These are phyloP conservation scores for Pestalotiopsis sp. DNA, from an alignment of 2,329 filamentous ascomycete genomes.

Conservation along the genomic window DNA sequence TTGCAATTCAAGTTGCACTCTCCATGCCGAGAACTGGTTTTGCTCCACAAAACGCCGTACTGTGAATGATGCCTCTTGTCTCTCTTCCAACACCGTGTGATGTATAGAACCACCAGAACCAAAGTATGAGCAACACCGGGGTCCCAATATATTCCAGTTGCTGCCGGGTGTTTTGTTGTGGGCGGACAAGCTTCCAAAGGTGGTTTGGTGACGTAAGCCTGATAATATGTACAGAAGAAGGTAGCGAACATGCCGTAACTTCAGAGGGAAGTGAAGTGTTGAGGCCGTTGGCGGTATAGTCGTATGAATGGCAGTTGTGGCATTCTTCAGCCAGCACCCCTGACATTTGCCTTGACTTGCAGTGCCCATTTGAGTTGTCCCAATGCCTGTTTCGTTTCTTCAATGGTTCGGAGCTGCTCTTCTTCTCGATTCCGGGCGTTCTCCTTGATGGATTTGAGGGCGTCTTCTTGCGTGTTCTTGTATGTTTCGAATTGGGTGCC, in stretches of 20 bases:
- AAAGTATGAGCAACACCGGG: background rate
- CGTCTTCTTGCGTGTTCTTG: conserved; percentile 64
- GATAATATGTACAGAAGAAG: conserved; percentile 1
- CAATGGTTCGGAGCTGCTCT: conserved; percentile 61
- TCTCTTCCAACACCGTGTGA: background rate
- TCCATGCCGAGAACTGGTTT: background rate
- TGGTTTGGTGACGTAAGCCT: background rate
- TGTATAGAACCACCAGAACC: background rate
- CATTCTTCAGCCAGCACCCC: conserved; percentile 39
- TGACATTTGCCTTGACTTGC: conserved; percentile 64
- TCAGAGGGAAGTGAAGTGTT: background rate
- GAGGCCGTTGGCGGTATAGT: background rate
- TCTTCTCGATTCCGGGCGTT: conserved; percentile 59
- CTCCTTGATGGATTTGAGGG: conserved; percentile 59
- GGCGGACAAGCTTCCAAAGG: background rate
- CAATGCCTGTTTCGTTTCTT: conserved; percentile 61
- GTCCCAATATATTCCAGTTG: background rate
- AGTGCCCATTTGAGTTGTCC: conserved; percentile 75
- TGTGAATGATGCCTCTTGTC: background rate
- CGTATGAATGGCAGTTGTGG: background rate
- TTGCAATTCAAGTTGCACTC: background rate
- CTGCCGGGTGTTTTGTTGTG: background rate
- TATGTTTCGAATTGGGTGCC: conserved; percentile 62
- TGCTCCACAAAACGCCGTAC: background rate
- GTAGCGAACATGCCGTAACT: background rate